Conservation (phyloP, 2,329 filamentous ascomycete genomes). For the Stemphylium lycopersici region DNA sequence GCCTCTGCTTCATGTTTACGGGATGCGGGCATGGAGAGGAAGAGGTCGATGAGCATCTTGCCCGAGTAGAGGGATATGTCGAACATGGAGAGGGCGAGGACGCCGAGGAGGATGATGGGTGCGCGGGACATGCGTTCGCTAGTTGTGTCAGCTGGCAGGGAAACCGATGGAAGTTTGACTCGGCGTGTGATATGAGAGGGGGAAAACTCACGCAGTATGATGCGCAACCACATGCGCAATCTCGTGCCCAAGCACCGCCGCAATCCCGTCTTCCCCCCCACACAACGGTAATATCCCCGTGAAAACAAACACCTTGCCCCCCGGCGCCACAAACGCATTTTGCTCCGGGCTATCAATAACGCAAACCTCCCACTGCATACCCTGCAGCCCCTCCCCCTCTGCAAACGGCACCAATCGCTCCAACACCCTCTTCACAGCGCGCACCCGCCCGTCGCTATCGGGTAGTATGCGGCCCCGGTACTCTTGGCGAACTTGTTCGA, state of each 20-base stretch:
- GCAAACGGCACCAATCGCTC: constrained; percentile 69
- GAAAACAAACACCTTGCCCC: constrained; percentile 80
- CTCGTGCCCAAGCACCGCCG: constrained; percentile 78
- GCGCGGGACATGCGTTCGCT: constrained; percentile 64
- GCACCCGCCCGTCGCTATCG: constrained; percentile 63
- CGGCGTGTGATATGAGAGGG: no score
- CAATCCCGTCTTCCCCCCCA: constrained; percentile 70
- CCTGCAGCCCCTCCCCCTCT: constrained; percentile 54
- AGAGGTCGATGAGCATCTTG: constrained; percentile 61
- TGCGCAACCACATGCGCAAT: constrained; percentile 70
- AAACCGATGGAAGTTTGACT: no score
- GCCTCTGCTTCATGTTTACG: constrained; percentile 77
- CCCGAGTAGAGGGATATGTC: constrained; percentile 50
- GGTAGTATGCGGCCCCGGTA: constrained; percentile 64
- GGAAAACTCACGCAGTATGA: constrained; percentile 39
- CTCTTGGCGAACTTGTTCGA: constrained; percentile 62
- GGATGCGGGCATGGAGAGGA: constrained; percentile 71
- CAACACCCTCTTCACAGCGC: constrained; percentile 68
- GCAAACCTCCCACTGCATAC: constrained; percentile 69
- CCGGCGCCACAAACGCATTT: constrained; percentile 80
- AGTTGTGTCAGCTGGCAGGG: neutral
- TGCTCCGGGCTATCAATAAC: constrained; percentile 73
- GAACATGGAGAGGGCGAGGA: constrained; percentile 47
- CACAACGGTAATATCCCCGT: constrained; percentile 74
- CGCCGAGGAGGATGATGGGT: constrained; percentile 47